Conservation (phyloP, 352 stramenopile genomes). For the Pythium aristosporum region DNA sequence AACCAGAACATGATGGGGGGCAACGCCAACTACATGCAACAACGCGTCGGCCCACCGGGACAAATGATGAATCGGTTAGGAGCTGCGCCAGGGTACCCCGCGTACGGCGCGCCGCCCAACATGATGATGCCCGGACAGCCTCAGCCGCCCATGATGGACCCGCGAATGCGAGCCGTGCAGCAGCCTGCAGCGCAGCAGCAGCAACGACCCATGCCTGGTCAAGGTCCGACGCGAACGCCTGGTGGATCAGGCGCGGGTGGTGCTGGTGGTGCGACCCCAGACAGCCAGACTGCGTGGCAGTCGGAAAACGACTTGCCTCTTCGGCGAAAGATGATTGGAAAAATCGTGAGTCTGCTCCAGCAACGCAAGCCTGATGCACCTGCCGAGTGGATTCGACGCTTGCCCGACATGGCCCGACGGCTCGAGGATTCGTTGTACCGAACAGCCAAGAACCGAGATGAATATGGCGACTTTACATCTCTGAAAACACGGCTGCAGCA, state of each 20-base stretch:
- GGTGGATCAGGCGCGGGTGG: slow-evolving; percentile 36
- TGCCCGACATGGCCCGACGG: slow-evolving; percentile 97
- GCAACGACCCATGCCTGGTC: slow-evolving; percentile 37
- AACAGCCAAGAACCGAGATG: slow-evolving; percentile 89
- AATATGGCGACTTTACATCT: slow-evolving; percentile 96
- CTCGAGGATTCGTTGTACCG: slow-evolving; percentile 98
- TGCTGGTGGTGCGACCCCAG: slow-evolving; percentile 14
- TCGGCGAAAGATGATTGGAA: slow-evolving; percentile 88
- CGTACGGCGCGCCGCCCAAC: slow-evolving; percentile 51
- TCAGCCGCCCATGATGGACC: slow-evolving; percentile 39
- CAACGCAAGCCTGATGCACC: slow-evolving; percentile 96
- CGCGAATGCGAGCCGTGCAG: slow-evolving; percentile 43
- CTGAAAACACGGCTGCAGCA: slow-evolving; percentile 97
- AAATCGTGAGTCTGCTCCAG: slow-evolving; percentile 96
- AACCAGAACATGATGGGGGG: slow-evolving; percentile 60
- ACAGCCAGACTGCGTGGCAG: slow-evolving; percentile 77
- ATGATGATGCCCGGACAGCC: slow-evolving; percentile 65
- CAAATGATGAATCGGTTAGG: slow-evolving; percentile 58
- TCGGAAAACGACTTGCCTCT: slow-evolving; percentile 85
- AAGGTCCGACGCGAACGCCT: slow-evolving; percentile 37
- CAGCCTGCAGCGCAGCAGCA: slow-evolving; percentile 33
- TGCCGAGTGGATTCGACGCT: slow-evolving; percentile 95
- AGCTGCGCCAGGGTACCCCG: slow-evolving; percentile 40
- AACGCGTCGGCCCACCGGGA: slow-evolving; percentile 42
- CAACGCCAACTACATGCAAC: slow-evolving; percentile 68